Conservation (phyloP, 768 basidiomycete species). For the Suillus placidus region DNA sequence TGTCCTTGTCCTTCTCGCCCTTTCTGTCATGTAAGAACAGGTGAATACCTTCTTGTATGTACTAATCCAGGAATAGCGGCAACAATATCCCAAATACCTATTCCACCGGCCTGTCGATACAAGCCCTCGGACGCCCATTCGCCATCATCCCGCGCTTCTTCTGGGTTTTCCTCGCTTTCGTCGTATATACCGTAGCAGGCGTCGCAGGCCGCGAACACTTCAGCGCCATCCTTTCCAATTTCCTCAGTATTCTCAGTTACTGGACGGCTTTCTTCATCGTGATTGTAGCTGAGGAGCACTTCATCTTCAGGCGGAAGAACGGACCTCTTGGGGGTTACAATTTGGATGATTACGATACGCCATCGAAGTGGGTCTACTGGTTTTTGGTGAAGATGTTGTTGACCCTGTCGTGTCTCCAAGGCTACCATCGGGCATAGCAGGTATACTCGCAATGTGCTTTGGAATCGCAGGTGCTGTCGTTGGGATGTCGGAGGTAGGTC, state of each 20-base stretch:
- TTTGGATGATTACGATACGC: slow-evolving; percentile 48
- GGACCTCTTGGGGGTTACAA: slow-evolving; percentile 54
- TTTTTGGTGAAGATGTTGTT: background rate
- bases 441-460: slow-evolving; percentile 46
- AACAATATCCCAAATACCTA: slow-evolving; percentile 49
- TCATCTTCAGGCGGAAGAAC: slow-evolving; percentile 43
- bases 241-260: slow-evolving; percentile 46
- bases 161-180: slow-evolving; percentile 46
- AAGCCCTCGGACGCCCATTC: slow-evolving; percentile 46
- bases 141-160: slow-evolving; percentile 47
- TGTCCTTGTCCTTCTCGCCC: slow-evolving; percentile 42
- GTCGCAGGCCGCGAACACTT: slow-evolving; percentile 50
- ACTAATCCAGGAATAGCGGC: slow-evolving; percentile 23
- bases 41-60: background rate
- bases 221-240: slow-evolving; percentile 44
- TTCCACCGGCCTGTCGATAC: slow-evolving; percentile 49
- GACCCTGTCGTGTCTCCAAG: slow-evolving; percentile 19
- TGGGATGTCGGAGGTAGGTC: slow-evolving; percentile 50
- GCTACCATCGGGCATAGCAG: slow-evolving; percentile 52
- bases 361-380: slow-evolving; percentile 33
- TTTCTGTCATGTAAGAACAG: slow-evolving; percentile 42
- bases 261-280: slow-evolving; percentile 52
- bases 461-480: slow-evolving; percentile 53
- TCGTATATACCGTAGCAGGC: slow-evolving; percentile 43
- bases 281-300: slow-evolving; percentile 49